These are phyloP conservation scores for Gaillardinia entomophila DNA, from an alignment of 805 yeast species.

Conservation along the genomic window DNA sequence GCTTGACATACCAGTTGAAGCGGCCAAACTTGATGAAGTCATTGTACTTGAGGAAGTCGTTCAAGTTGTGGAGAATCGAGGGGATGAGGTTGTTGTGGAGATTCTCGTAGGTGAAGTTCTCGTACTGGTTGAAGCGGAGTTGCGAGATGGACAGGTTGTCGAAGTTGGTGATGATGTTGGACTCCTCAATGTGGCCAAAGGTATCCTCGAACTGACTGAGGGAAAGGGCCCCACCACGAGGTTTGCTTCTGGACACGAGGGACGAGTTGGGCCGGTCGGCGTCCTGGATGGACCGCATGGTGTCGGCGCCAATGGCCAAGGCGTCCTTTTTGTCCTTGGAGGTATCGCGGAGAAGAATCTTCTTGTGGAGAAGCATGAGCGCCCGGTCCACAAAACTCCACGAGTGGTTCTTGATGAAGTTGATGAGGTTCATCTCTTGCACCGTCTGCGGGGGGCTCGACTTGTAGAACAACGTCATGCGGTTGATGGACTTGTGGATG, in stretches of 20 bases:
- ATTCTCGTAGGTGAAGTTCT: slow-evolving; percentile 45
- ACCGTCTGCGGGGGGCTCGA: slow-evolving; percentile 31
- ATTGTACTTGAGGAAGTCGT: slow-evolving; percentile 48
- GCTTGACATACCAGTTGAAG: slow-evolving; percentile 56
- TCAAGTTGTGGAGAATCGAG: slow-evolving; percentile 49
- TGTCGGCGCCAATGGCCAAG: too few relatives aligned
- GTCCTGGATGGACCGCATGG: neutral
- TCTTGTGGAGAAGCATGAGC: slow-evolving; percentile 36
- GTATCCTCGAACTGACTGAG: slow-evolving; percentile 36
- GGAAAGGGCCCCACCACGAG: slow-evolving; percentile 22
- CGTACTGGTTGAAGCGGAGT: slow-evolving; percentile 27
- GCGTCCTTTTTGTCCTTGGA: neutral
- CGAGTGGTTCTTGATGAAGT: slow-evolving; percentile 43
- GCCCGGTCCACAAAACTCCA: slow-evolving; percentile 55
- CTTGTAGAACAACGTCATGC: slow-evolving; percentile 27
- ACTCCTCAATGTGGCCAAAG: slow-evolving; percentile 31
- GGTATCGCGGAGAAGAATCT: slow-evolving; percentile 31
- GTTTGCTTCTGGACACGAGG: neutral
- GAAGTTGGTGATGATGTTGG: slow-evolving; percentile 33
- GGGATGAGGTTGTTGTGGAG: slow-evolving; percentile 51
- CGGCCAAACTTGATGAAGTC: slow-evolving; percentile 48
- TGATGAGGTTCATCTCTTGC: slow-evolving; percentile 38
- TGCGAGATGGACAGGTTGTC: slow-evolving; percentile 32
- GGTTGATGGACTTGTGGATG: slow-evolving; percentile 44
- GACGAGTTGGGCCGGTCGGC: neutral